A percentile compares a stretch with the other conserved stretches of the same genome.
phyloP scores from a whole-genome alignment of 495 filamentous ascomycete species.

The Symbiotaphrina buchneri region DNA sequence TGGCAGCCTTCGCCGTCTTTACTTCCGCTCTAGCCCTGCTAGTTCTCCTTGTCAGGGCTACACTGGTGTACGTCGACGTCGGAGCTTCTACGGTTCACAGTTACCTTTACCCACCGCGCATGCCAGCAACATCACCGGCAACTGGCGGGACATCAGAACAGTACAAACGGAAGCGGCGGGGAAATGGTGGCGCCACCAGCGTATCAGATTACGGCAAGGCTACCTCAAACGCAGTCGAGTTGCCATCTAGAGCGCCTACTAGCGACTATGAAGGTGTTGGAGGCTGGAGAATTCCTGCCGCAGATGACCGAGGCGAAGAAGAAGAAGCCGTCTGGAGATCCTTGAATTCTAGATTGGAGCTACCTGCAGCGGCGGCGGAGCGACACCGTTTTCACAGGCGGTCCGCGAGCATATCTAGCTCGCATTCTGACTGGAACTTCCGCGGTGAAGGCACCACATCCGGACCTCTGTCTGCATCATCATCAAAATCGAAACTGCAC shows the following conservation, averaged over 20 bases:
- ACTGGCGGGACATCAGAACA: too few species aligned
- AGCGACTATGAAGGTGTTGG: conserved; percentile 77
- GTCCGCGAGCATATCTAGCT: conserved; percentile 3
- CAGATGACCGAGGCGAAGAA: conserved; percentile 22
- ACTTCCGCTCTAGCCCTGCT: conserved; percentile 44
- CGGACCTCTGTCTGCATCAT: too few species aligned
- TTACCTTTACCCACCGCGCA: conserved; percentile 19
- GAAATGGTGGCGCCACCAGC: conserved; percentile 1
- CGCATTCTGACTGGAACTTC: background rate
- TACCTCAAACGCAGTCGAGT: conserved; percentile 10
- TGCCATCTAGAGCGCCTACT: too few species aligned
- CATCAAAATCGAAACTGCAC: too few species aligned
- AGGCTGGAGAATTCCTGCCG: conserved; percentile 38
- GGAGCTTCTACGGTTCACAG: conserved; percentile 31
- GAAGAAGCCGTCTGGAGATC: conserved; percentile 48
- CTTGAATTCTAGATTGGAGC: conserved; percentile 49
- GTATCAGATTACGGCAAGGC: conserved; percentile 3
- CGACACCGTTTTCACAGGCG: conserved; percentile 4
- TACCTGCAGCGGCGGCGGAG: conserved; percentile 21
- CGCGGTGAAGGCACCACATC: too few species aligned
- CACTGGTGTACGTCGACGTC: conserved; percentile 48
- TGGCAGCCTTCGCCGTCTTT: conserved; percentile 42
- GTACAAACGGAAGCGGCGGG: background rate
- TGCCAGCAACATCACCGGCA: background rate
- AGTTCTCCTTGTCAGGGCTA: conserved; percentile 38